These are phyloP conservation scores for Marasmius fiardii DNA, from an alignment of 1,284 basidiomycete species.

Conservation along the genomic window DNA sequence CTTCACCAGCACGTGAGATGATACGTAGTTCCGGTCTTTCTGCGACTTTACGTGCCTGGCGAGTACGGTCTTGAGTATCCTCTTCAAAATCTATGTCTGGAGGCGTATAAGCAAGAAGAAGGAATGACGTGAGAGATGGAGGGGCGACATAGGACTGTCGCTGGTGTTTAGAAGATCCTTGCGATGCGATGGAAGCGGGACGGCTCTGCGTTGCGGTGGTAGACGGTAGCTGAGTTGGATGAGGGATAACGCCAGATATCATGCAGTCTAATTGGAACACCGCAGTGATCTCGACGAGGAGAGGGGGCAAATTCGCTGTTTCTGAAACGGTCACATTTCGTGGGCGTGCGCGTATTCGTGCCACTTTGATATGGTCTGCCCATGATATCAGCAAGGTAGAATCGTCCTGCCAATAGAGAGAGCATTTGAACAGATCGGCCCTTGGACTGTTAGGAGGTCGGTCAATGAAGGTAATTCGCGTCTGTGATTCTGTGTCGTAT, in stretches of 20 bases:
- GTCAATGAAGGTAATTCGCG: slow-evolving; percentile 86
- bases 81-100: slow-evolving; percentile 60
- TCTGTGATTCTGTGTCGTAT: slow-evolving; percentile 80
- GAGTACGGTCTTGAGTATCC: slow-evolving; percentile 62
- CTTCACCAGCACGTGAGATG: slow-evolving; percentile 87
- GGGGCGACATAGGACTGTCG: slow-evolving; percentile 11
- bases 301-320: slow-evolving; percentile 45
- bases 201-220: slow-evolving; percentile 17
- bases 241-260: slow-evolving; percentile 88
- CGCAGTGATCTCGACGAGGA: slow-evolving; percentile 83
- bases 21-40: slow-evolving; percentile 92
- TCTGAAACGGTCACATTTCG: slow-evolving; percentile 39
- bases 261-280: slow-evolving; percentile 96
- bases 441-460: slow-evolving; percentile 80
- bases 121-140: slow-evolving; percentile 60
- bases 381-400: slow-evolving; percentile 89
- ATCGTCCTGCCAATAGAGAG: slow-evolving; percentile 89
- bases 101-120: slow-evolving; percentile 81
- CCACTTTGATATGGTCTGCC: slow-evolving; percentile 94
- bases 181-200: slow-evolving; percentile 17
- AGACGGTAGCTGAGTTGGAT: slow-evolving; percentile 42
- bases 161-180: slow-evolving; percentile 16
- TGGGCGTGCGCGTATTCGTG: slow-evolving; percentile 69
- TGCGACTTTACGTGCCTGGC: slow-evolving; percentile 78
- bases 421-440: slow-evolving; percentile 92